A percentile compares a stretch with the other conserved stretches of the same genome.
Evolutionary conservation across 2,329 filamentous ascomycete genomes (phyloP).

Genomic region (Penicillium nordicum): DNA sequence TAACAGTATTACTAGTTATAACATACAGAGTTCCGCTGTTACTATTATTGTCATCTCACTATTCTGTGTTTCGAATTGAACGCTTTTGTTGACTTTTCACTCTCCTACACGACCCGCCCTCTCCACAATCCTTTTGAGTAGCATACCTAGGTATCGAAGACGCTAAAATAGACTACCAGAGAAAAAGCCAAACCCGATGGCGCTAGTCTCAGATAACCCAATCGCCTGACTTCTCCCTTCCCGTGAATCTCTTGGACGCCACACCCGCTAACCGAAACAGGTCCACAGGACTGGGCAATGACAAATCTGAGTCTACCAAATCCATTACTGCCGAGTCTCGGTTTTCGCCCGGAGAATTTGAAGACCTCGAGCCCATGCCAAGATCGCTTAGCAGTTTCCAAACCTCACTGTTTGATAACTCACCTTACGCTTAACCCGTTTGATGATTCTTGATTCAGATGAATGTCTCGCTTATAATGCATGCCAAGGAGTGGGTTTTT

Average conservation of each 20-base stretch:
- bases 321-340: not conserved
- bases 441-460: not conserved
- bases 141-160: not conserved
- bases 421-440: not conserved
- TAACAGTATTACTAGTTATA: not conserved
- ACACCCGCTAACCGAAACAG: slow-evolving; percentile 11
- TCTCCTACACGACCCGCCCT: not conserved
- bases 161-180: not conserved
- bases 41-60: not conserved
- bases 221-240: slow-evolving; percentile 12
- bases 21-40: too few species aligned
- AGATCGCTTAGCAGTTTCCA: slow-evolving; percentile 2
- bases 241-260: slow-evolving; percentile 9
- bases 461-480: not conserved
- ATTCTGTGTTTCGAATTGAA: not conserved
- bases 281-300: not conserved
- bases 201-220: slow-evolving; percentile 8
- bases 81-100: not conserved
- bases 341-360: not conserved
- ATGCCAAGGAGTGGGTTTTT: not conserved
- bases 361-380: slow-evolving; percentile 6
- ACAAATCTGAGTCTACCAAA: slow-evolving; percentile 1
- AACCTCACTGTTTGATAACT: not conserved
- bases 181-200: not conserved
- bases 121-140: not conserved